Evolutionary conservation across 2,329 filamentous ascomycete species (phyloP).

Genomic region (Neonectria magnoliae): DNA sequence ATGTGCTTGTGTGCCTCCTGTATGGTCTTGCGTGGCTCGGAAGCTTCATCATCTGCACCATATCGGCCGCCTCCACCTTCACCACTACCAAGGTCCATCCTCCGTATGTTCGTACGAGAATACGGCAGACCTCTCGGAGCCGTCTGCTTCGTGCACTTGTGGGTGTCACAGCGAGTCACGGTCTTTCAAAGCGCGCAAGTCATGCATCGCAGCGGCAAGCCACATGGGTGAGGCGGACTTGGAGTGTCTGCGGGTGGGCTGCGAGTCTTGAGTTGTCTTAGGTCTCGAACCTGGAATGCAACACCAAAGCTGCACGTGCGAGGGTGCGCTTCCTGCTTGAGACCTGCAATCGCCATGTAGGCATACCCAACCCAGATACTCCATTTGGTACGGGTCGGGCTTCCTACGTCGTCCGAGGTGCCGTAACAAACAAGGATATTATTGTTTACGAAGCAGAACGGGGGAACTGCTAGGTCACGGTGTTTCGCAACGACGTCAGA

Average conservation of each 20-base stretch:
- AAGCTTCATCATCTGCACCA: constrained; percentile 14
- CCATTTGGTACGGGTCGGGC: constrained; percentile 33
- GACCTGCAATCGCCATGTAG: constrained; percentile 5
- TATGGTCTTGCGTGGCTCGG: constrained; percentile 19
- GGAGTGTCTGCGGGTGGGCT: constrained; percentile 29
- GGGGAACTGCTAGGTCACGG: constrained; percentile 21
- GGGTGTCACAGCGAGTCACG: constrained; percentile 4
- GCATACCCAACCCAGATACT: constrained; percentile 25
- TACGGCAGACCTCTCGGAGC: neutral
- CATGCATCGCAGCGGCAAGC: constrained; percentile 37
- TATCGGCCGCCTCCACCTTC: constrained; percentile 16
- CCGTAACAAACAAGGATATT: constrained; percentile 25
- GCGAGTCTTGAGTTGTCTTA: constrained; percentile 30
- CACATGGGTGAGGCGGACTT: constrained; percentile 35
- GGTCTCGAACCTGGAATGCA: constrained; percentile 38
- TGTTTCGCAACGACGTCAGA: constrained; percentile 31
- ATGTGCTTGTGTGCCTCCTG: constrained; percentile 3
- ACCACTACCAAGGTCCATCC: constrained; percentile 10
- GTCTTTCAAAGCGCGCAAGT: constrained; percentile 27
- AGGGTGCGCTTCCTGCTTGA: constrained; percentile 31
- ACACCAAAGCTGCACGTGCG: constrained; percentile 39
- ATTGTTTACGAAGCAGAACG: constrained; percentile 16
- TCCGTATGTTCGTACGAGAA: neutral
- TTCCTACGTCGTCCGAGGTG: constrained; percentile 25
- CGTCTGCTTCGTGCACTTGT: neutral